These are phyloP conservation scores for Sarocladiaceae sp. DNA, from an alignment of 2,329 filamentous ascomycete genomes.

Conservation along the genomic window DNA sequence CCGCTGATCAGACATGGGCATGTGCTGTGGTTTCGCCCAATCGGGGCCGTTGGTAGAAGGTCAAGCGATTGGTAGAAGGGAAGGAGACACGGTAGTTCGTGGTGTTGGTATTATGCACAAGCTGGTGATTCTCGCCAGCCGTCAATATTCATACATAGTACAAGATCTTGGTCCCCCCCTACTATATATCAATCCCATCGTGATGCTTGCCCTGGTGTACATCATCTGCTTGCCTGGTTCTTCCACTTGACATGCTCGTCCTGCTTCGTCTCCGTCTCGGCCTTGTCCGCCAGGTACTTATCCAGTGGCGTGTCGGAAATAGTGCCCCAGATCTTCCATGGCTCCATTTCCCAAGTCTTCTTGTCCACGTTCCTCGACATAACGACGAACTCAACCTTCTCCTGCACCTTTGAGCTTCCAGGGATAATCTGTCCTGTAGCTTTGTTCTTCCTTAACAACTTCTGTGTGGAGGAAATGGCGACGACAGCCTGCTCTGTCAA, in stretches of 20 bases:
- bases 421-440: constrained; percentile 34
- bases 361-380: constrained; percentile 45
- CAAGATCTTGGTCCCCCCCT: neutral
- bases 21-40: too few relatives aligned
- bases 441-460: constrained; percentile 37
- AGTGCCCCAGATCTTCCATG: constrained; percentile 66
- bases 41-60: too few relatives aligned
- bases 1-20: too few relatives aligned
- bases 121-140: constrained; percentile 4
- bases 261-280: constrained; percentile 28
- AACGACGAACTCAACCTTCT: constrained; percentile 62
- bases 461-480: constrained; percentile 53
- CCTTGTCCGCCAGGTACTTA: constrained; percentile 30
- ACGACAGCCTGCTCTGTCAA: constrained; percentile 53
- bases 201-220: neutral
- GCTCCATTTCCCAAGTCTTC: constrained; percentile 40
- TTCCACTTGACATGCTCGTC: constrained; percentile 29
- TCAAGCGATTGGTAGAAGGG: neutral
- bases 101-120: constrained; percentile 6
- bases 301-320: constrained; percentile 49
- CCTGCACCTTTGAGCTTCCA: constrained; percentile 45
- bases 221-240: constrained; percentile 4
- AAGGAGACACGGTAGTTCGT: neutral
- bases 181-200: neutral
- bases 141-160: constrained; percentile 6